phyloP scores from a whole-genome alignment of 2,329 filamentous ascomycete species.

The Fusarium sp. region DNA sequence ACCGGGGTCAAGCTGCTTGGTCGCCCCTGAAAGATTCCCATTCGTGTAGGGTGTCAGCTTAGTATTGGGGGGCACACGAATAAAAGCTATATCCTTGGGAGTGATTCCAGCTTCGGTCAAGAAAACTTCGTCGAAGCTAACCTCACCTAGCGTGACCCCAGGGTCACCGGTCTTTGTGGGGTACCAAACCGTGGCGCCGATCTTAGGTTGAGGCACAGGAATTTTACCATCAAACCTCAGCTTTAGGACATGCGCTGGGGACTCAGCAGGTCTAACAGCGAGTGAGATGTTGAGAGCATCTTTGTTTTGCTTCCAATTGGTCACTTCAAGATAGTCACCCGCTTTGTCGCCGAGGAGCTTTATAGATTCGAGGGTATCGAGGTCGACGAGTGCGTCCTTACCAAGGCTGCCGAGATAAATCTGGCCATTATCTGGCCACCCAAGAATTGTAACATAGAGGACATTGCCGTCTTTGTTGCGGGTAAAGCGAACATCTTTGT shows the following conservation, averaged over 20 bases:
- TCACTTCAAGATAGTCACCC: not conserved
- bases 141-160: conserved; percentile 7
- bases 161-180: not conserved
- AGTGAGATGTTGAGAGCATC: conserved; percentile 10
- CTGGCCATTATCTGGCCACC: conserved; percentile 8
- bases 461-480: conserved; percentile 7
- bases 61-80: conserved; percentile 1
- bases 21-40: not conserved
- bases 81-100: not conserved
- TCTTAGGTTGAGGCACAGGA: conserved; percentile 9
- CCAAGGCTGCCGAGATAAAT: conserved; percentile 6
- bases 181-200: conserved; percentile 2
- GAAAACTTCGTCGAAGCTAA: conserved; percentile 12
- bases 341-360: conserved; percentile 11
- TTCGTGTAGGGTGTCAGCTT: not conserved
- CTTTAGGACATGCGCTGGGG: conserved; percentile 13
- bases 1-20: not conserved
- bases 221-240: conserved; percentile 4
- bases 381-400: not conserved
- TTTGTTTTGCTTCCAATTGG: conserved; percentile 14
- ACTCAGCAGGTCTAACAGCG: not conserved
- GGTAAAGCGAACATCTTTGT: conserved; percentile 22
- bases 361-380: conserved; percentile 7
- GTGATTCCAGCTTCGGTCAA: conserved; percentile 12
- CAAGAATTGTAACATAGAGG: conserved; percentile 20